A percentile compares a stretch with the other conserved stretches of the same genome.
Evolutionary conservation across 1,284 basidiomycete species (phyloP).

Genomic region (Ceratobasidium sp.): DNA sequence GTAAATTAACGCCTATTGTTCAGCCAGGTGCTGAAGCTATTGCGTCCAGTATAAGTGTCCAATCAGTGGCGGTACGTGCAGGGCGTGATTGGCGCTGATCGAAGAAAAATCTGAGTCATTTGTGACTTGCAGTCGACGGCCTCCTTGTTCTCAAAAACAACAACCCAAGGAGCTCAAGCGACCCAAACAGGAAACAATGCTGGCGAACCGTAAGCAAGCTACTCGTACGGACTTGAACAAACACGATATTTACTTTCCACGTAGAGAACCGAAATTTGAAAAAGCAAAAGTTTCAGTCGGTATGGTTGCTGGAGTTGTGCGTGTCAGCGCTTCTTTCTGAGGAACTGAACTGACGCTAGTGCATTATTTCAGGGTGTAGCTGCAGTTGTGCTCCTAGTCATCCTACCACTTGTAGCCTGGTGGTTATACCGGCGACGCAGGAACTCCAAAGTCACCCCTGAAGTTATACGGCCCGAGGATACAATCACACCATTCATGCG

Average conservation of each 20-base stretch:
- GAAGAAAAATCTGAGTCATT: not conserved
- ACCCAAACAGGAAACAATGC: not conserved
- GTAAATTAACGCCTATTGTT: too few relatives aligned
- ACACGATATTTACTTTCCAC: too few relatives aligned
- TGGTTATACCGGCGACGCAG: not conserved
- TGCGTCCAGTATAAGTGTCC: constrained; percentile 26
- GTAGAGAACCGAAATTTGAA: constrained; percentile 22
- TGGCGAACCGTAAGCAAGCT: not conserved
- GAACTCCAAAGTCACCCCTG: not conserved
- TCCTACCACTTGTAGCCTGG: not conserved
- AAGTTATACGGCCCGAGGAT: not conserved
- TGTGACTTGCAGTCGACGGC: constrained; percentile 18
- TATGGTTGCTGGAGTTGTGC: constrained; percentile 24
- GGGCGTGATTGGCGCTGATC: not conserved
- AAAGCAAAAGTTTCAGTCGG: not conserved
- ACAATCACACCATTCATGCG: constrained; percentile 8
- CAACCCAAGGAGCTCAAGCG: not conserved
- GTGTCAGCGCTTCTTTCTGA: not conserved
- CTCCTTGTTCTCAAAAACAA: not conserved
- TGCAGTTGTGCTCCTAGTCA: not conserved
- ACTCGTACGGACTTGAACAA: not conserved
- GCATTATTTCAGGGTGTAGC: constrained; percentile 13
- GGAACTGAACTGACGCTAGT: not conserved
- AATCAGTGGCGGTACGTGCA: constrained; percentile 16
- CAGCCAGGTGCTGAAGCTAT: constrained; percentile 25